phyloP scores from a whole-genome alignment of 768 basidiomycete species.

The Leccinum imitatum region DNA sequence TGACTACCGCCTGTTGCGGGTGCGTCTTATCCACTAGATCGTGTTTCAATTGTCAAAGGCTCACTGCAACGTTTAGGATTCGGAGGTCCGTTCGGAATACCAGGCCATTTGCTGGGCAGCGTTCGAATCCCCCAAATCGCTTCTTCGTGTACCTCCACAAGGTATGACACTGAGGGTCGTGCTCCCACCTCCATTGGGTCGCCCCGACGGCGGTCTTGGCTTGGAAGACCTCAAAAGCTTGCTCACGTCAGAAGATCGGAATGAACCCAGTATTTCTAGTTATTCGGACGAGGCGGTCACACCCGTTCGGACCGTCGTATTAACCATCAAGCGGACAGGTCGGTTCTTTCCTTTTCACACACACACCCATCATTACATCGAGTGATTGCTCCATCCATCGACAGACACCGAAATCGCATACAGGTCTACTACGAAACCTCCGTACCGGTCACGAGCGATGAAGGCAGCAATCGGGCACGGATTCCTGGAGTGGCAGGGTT shows the following conservation, averaged over 20 bases:
- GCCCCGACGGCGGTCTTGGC: slow-evolving; percentile 34
- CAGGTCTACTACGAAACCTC: slow-evolving; percentile 23
- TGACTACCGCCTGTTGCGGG: slow-evolving; percentile 44
- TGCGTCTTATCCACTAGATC: slow-evolving; percentile 26
- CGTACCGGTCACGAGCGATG: slow-evolving; percentile 30
- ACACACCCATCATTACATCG: not conserved
- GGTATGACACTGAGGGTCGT: slow-evolving; percentile 33
- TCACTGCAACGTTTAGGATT: slow-evolving; percentile 39
- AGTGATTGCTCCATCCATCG: not conserved
- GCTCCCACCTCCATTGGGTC: slow-evolving; percentile 23
- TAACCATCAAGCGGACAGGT: slow-evolving; percentile 29
- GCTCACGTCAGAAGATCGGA: slow-evolving; percentile 19
- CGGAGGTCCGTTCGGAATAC: slow-evolving; percentile 44
- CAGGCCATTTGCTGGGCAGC: slow-evolving; percentile 42
- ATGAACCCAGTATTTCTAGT: not conserved
- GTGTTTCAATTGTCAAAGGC: not conserved
- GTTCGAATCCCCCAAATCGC: slow-evolving; percentile 46
- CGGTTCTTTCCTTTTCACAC: slow-evolving; percentile 5
- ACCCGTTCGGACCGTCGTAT: slow-evolving; percentile 11
- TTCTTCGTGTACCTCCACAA: slow-evolving; percentile 34
- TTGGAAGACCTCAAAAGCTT: slow-evolving; percentile 32
- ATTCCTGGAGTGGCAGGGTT: slow-evolving; percentile 35
- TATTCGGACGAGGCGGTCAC: slow-evolving; percentile 4
- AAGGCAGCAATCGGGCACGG: slow-evolving; percentile 30
- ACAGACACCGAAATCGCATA: slow-evolving; percentile 23